Evolutionary conservation across 495 filamentous ascomycete species (phyloP).

Genomic region (Bryoglossum gracile): DNA sequence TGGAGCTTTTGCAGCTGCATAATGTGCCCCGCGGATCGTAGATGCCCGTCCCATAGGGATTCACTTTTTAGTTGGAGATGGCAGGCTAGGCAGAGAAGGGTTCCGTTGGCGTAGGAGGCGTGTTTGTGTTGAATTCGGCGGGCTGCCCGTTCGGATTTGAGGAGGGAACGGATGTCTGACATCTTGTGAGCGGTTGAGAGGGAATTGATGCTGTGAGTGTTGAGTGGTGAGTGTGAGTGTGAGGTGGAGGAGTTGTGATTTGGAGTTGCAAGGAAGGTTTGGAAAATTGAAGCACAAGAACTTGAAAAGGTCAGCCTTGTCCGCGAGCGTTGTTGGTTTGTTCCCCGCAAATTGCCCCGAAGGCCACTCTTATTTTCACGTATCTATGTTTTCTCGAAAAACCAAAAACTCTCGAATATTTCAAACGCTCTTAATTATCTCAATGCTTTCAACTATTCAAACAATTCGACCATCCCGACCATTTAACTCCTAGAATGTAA

Average conservation of each 20-base stretch:
- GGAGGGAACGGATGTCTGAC: conserved; percentile 77
- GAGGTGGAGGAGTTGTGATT: no score
- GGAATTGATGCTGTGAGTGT: not conserved
- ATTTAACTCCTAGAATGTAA: no score
- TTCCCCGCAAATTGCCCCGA: no score
- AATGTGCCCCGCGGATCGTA: conserved; percentile 41
- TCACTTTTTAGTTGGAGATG: conserved; percentile 53
- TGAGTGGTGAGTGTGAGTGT: no score
- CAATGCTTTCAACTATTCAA: no score
- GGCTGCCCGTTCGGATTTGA: conserved; percentile 72
- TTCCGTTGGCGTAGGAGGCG: conserved; percentile 52
- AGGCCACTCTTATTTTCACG: no score
- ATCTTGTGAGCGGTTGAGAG: conserved; percentile 43
- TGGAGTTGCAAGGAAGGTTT: not conserved
- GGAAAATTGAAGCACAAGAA: not conserved
- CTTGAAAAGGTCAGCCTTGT: not conserved
- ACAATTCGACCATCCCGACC: no score
- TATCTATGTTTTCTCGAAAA: no score
- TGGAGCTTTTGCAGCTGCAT: conserved; percentile 24
- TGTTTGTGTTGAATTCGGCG: conserved; percentile 64
- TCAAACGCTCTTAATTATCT: no score
- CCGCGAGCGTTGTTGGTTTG: no score
- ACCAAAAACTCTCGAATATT: no score
- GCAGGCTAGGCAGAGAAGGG: conserved; percentile 53
- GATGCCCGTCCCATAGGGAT: conserved; percentile 51